phyloP scores from a whole-genome alignment of 371 early-diverging fungal species.

The Mucor saturninus region DNA sequence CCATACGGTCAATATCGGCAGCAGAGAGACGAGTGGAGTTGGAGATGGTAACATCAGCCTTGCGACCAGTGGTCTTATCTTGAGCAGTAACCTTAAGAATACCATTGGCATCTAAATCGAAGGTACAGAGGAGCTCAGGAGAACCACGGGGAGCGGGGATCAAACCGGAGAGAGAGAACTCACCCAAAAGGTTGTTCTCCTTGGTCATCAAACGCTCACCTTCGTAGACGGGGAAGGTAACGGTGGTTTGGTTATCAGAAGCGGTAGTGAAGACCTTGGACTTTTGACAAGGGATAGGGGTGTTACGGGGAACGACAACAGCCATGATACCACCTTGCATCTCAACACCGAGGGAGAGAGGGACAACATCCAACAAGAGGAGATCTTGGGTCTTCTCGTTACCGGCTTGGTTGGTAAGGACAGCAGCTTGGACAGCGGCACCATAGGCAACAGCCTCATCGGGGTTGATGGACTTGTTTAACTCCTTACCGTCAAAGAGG shows the following conservation, averaged over 20 bases:
- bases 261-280: constrained; percentile 94
- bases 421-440: constrained; percentile 93
- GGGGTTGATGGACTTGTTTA: constrained; percentile 90
- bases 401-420: constrained; percentile 70
- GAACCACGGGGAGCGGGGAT: constrained; percentile 90
- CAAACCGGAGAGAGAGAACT: constrained; percentile 88
- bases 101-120: constrained; percentile 95
- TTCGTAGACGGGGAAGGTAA: constrained; percentile 92
- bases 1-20: constrained; percentile 91
- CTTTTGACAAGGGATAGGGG: constrained; percentile 90
- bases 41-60: constrained; percentile 91
- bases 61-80: constrained; percentile 89
- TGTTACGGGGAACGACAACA: constrained; percentile 83
- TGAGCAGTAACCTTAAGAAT: constrained; percentile 93
- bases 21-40: constrained; percentile 90
- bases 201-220: constrained; percentile 91
- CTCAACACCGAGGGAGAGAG: constrained; percentile 59
- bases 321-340: constrained; percentile 90
- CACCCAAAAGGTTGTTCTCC: constrained; percentile 94
- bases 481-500: constrained; percentile 87
- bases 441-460: constrained; percentile 97
- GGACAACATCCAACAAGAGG: constrained; percentile 82
- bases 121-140: constrained; percentile 92
- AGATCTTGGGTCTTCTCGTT: constrained; percentile 72
- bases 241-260: constrained; percentile 93